Evolutionary conservation across 2,329 filamentous ascomycete genomes (phyloP).

Genomic region (Curvularia sp.): DNA sequence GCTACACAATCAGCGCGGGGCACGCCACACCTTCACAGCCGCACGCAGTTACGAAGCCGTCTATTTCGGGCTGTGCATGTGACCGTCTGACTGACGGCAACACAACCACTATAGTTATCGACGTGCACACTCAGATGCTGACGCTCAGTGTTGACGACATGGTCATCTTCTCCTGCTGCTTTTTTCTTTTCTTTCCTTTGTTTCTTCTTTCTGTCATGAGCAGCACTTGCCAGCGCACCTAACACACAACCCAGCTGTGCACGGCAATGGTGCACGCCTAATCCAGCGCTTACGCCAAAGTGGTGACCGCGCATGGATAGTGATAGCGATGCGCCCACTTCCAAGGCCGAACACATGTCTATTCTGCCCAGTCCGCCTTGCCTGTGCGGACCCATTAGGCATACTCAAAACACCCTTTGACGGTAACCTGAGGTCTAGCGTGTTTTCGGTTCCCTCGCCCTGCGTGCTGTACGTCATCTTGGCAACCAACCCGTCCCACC

Average conservation of each 20-base stretch:
- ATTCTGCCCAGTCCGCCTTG: background rate
- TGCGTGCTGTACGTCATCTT: background rate
- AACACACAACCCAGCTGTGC: background rate
- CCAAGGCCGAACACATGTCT: background rate
- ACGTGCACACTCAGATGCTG: background rate
- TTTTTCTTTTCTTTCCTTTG: background rate
- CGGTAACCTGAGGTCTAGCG: constrained; percentile 3
- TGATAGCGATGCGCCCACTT: background rate
- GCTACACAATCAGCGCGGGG: constrained; percentile 16
- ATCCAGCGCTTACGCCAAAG: background rate
- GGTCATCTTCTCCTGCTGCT: background rate
- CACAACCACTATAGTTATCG: background rate
- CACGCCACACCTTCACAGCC: constrained; percentile 22
- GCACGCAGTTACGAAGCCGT: constrained; percentile 18
- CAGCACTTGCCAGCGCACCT: background rate
- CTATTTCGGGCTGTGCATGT: constrained; percentile 14
- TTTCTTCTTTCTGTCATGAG: background rate
- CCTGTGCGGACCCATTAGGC: background rate
- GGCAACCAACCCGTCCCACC: constrained; percentile 2
- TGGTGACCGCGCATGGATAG: background rate
- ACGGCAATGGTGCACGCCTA: background rate
- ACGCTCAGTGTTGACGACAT: background rate
- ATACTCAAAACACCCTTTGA: background rate
- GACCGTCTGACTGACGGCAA: no score
- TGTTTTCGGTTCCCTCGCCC: background rate